These are phyloP conservation scores for Yamadazyma mexicana DNA, from an alignment of 1,139 yeast species.

Conservation along the genomic window DNA sequence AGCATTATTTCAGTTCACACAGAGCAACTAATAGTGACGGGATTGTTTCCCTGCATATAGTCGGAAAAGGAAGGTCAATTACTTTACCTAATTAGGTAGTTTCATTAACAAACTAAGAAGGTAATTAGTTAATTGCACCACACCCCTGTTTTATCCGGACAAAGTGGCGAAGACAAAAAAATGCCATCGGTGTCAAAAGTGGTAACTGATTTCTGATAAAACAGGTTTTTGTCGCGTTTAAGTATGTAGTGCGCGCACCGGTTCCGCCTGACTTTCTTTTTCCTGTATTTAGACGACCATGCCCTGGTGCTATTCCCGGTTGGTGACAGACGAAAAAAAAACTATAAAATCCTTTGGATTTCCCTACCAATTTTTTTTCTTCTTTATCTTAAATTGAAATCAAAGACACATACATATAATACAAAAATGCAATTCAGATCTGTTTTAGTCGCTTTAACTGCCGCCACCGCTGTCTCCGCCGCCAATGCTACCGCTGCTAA, in stretches of 20 bases:
- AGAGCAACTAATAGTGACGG: background rate
- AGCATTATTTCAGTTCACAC: too few relatives aligned
- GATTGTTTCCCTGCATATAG: background rate
- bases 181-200: background rate
- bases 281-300: background rate
- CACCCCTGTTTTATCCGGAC: slow-evolving; percentile 1
- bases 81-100: slow-evolving; percentile 8
- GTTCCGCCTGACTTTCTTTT: background rate
- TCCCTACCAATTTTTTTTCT: slow-evolving; percentile 10
- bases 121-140: background rate
- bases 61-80: background rate
- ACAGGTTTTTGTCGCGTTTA: background rate
- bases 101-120: slow-evolving; percentile 10
- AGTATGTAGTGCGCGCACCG: background rate
- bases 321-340: slow-evolving; percentile 3
- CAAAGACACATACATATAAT: background rate
- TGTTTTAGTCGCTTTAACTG: slow-evolving; percentile 43
- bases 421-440: slow-evolving; percentile 42
- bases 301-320: background rate
- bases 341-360: slow-evolving; percentile 12
- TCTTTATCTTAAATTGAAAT: too few relatives aligned
- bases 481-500: slow-evolving; percentile 33
- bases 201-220: background rate
- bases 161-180: background rate
- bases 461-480: slow-evolving; percentile 41